phyloP scores from a whole-genome alignment of 345 rosid genomes.

The Brassica carinata region DNA sequence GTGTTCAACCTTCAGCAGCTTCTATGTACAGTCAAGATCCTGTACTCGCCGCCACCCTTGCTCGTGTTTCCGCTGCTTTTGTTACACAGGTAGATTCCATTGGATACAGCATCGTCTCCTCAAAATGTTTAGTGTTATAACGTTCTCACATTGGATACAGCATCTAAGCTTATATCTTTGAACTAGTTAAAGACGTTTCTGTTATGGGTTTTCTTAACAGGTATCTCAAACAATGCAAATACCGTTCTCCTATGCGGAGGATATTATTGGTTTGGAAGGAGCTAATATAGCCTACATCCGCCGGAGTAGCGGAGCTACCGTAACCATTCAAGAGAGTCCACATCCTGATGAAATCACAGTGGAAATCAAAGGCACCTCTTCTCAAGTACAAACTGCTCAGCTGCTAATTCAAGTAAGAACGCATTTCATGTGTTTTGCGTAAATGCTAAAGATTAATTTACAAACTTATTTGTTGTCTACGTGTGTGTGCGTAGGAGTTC shows the following conservation, averaged over 20 bases:
- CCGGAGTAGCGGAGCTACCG: constrained; percentile 68
- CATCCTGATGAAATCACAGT: constrained; percentile 73
- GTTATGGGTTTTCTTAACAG: constrained; percentile 39
- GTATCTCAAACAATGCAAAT: constrained; percentile 82
- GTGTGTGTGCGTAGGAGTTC: constrained; percentile 29
- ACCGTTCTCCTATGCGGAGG: constrained; percentile 78
- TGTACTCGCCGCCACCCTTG: constrained; percentile 46
- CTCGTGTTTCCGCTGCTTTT: constrained; percentile 56
- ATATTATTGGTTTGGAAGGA: constrained; percentile 79
- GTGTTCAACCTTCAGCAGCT: constrained; percentile 49
- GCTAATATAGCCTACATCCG: constrained; percentile 76
- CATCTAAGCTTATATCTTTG: not conserved
- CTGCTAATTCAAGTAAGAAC: constrained; percentile 70
- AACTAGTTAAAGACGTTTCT: constrained; percentile 4
- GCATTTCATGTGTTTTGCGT: not conserved
- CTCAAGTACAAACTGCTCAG: constrained; percentile 75
- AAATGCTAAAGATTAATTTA: not conserved
- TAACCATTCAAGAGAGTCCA: constrained; percentile 73
- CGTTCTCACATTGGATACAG: not conserved
- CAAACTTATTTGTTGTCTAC: not conserved
- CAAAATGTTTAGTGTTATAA: not conserved
- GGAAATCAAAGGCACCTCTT: constrained; percentile 76
- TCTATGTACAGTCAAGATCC: constrained; percentile 65
- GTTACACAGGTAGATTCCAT: constrained; percentile 52
- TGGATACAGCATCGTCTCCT: not conserved